Evolutionary conservation across 495 filamentous ascomycete genomes (phyloP).

Genomic region (Cercophora samala): DNA sequence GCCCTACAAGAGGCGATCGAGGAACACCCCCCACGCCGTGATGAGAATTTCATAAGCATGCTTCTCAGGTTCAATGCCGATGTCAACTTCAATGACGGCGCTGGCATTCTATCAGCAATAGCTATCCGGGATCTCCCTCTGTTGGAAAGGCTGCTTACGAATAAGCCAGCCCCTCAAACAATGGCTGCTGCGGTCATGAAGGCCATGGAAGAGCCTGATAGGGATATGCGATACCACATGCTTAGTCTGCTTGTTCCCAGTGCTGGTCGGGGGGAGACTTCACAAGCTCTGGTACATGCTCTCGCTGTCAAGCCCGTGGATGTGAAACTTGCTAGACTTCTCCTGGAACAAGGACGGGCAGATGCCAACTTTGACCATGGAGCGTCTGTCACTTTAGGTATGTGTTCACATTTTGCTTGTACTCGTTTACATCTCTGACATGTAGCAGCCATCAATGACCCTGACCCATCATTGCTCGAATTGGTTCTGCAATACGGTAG

Average conservation of each 20-base stretch:
- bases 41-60: constrained; percentile 43
- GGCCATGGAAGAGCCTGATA: constrained; percentile 38
- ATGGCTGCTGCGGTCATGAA: constrained; percentile 34
- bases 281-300: constrained; percentile 34
- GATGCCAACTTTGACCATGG: constrained; percentile 45
- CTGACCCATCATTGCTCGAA: constrained; percentile 40
- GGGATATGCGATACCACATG: constrained; percentile 35
- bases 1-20: constrained; percentile 44
- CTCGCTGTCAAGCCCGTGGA: constrained; percentile 38
- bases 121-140: constrained; percentile 36
- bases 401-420: background rate
- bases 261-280: constrained; percentile 40
- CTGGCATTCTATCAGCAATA: constrained; percentile 41
- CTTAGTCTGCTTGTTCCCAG: constrained; percentile 35
- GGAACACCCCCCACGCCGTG: constrained; percentile 39
- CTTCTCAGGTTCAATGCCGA: constrained; percentile 44
- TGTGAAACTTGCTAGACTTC: constrained; percentile 34
- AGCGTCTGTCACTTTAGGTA: constrained; percentile 31
- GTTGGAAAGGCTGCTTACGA: constrained; percentile 38
- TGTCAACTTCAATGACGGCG: constrained; percentile 45
- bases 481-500: constrained; percentile 41
- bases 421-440: constrained; percentile 10
- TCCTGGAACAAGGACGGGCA: constrained; percentile 42
- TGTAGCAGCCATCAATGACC: constrained; percentile 31
- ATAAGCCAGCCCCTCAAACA: constrained; percentile 37